Percentiles rank a stretch among this genome's conserved stretches.
phyloP scores from a whole-genome alignment of 2,329 filamentous ascomycete genomes.

The Hymenoscyphus repandus region DNA sequence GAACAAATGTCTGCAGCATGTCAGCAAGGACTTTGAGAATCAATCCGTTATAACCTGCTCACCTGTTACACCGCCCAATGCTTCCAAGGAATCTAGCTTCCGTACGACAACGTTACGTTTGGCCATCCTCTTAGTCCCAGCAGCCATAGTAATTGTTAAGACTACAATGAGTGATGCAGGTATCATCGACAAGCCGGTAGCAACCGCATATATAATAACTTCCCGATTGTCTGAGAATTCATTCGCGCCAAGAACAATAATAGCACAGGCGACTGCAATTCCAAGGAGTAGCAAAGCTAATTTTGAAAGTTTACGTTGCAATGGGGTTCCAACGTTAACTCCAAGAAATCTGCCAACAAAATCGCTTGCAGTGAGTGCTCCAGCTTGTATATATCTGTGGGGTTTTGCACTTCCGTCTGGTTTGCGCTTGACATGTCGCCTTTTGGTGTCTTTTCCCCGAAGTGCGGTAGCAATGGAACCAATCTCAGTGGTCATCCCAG shows the following conservation, averaged over 20 bases:
- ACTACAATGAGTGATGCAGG: slow-evolving; percentile 60
- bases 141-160: slow-evolving; percentile 62
- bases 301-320: slow-evolving; percentile 62
- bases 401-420: slow-evolving; percentile 44
- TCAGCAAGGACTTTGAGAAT: slow-evolving; percentile 38
- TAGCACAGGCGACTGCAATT: slow-evolving; percentile 58
- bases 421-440: slow-evolving; percentile 42
- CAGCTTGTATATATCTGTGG: slow-evolving; percentile 39
- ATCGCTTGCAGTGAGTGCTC: slow-evolving; percentile 43
- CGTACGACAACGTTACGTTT: slow-evolving; percentile 52
- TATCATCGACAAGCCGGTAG: slow-evolving; percentile 55
- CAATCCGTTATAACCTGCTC: slow-evolving; percentile 43
- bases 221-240: slow-evolving; percentile 44
- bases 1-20: slow-evolving; percentile 51
- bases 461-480: slow-evolving; percentile 59
- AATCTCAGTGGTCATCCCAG: slow-evolving; percentile 57
- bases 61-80: slow-evolving; percentile 51
- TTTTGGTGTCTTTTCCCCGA: slow-evolving; percentile 44
- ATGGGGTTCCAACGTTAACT: slow-evolving; percentile 58
- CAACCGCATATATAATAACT: slow-evolving; percentile 60
- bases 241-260: slow-evolving; percentile 60
- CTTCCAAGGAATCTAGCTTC: slow-evolving; percentile 50
- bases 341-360: slow-evolving; percentile 57
- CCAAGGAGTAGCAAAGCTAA: slow-evolving; percentile 58
- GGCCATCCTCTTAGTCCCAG: slow-evolving; percentile 54